A percentile compares a stretch with the other conserved stretches of the same genome.
Evolutionary conservation across 768 basidiomycete genomes (phyloP).

Genomic region (Leccinum imitatum): DNA sequence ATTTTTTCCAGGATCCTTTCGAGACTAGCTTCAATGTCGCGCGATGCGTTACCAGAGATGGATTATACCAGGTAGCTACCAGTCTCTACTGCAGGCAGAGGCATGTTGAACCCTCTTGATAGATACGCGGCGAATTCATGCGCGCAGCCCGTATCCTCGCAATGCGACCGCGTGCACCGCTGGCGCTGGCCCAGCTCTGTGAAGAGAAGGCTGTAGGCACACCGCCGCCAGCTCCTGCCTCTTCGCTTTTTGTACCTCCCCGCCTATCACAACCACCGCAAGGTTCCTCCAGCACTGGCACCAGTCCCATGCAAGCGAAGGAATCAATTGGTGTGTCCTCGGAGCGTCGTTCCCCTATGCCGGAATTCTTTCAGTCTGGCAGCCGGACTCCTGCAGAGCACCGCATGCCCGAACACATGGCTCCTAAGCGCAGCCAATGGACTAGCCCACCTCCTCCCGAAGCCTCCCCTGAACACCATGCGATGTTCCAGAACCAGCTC

Average conservation of each 20-base stretch:
- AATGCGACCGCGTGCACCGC: constrained; percentile 72
- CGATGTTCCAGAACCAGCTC: constrained; percentile 65
- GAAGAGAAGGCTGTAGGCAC: constrained; percentile 72
- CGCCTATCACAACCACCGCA: constrained; percentile 58
- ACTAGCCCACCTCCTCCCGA: constrained; percentile 82
- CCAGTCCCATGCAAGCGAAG: constrained; percentile 56
- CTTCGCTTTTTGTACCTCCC: constrained; percentile 43
- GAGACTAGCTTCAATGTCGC: constrained; percentile 96
- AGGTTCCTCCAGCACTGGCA: constrained; percentile 67
- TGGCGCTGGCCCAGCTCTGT: constrained; percentile 86
- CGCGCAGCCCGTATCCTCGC: constrained; percentile 86
- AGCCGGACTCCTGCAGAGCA: constrained; percentile 32
- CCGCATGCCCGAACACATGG: constrained; percentile 69
- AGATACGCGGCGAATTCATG: constrained; percentile 99
- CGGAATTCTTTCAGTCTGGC: constrained; percentile 46
- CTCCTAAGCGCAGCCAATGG: constrained; percentile 77
- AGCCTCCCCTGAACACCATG: constrained; percentile 64
- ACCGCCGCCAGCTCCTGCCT: constrained; percentile 40
- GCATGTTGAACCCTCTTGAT: constrained; percentile 1
- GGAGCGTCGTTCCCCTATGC: constrained; percentile 53
- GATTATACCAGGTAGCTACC: constrained; percentile 76
- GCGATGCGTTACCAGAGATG: constrained; percentile 94
- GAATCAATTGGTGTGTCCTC: constrained; percentile 43
- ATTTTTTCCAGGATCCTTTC: constrained; percentile 78
- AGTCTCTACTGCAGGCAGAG: not conserved